Evolutionary conservation across 1,139 yeast genomes (phyloP), one percentile per base, ranked within the genome.

Genomic region (Yueomyces sp.): DNA sequence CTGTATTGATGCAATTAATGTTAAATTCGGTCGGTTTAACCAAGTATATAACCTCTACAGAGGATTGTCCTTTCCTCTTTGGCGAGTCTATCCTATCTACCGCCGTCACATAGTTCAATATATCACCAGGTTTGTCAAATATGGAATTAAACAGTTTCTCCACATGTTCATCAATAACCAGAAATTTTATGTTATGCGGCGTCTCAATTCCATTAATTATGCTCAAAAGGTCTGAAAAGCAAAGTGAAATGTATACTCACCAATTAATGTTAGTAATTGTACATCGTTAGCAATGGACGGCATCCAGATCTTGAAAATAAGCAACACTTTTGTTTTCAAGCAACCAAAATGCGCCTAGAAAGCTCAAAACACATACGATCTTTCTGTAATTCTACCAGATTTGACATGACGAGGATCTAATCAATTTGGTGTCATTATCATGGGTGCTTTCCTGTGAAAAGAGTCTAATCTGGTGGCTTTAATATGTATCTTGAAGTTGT

Each of bases 31-130:
- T 60, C 1, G 86, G 82, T 41, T 74, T 74, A 26, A 79, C 53
- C 27, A 81, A 59, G 54, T 81, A 81, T 1, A 81, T 59, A 2
- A 79, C 86, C 50, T 75, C 83, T 40, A 75, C 69, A 35, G 68
- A 68, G 9, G 62, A 62, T 57, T 71, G 78, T 8, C 72, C 65
- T 42, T 64, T 69, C 42, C 82, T 65, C 41, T 63, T 62, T 4
- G 50, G 46, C 12, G 72, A 59, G 50, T 78, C 85, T 26, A 80
- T 67, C 42, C 66, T 60, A 51, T 75, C 80, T 37, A 76, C 69
- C 11, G 78, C 74, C 25, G 68, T 67, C 29, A 68, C 72, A 50
- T 59, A 49, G 37, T 62, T 61, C 27, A 70, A 51, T 6, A 69
- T 52, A 35, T 65, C 68, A 34, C 59, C 64, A 19, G 59, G 60